Percentiles rank a stretch among this genome's conserved stretches.
Conservation (phyloP, 2,329 filamentous ascomycete genomes). For the Volutella citrinella region DNA sequence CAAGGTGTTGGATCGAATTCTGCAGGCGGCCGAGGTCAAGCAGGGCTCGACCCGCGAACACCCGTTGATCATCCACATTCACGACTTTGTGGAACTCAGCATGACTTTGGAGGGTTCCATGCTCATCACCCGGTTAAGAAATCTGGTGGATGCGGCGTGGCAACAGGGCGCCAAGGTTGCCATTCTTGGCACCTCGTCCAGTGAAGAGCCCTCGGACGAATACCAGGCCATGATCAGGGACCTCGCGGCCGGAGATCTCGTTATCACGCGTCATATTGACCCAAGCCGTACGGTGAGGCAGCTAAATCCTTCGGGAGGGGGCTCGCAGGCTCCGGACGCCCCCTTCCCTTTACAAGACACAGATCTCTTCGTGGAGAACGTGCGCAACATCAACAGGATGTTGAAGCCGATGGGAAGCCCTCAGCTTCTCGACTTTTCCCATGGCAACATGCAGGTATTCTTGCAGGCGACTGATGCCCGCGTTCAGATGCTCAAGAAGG, state of each 20-base stretch:
- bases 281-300: slow-evolving; percentile 23
- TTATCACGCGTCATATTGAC: slow-evolving; percentile 33
- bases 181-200: slow-evolving; percentile 74
- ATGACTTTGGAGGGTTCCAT: slow-evolving; percentile 65
- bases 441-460: slow-evolving; percentile 22
- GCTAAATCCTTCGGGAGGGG: slow-evolving; percentile 22
- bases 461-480: slow-evolving; percentile 24
- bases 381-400: slow-evolving; percentile 47
- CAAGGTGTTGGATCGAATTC: slow-evolving; percentile 54
- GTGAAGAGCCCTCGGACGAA: slow-evolving; percentile 44
- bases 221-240: slow-evolving; percentile 39
- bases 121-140: slow-evolving; percentile 68
- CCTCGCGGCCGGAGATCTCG: slow-evolving; percentile 40
- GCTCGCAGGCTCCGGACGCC: slow-evolving; percentile 14
- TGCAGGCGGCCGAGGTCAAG: slow-evolving; percentile 43
- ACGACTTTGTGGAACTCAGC: slow-evolving; percentile 77
- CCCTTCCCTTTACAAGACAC: slow-evolving; percentile 29
- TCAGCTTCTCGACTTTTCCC: slow-evolving; percentile 20
- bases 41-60: slow-evolving; percentile 30
- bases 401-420: slow-evolving; percentile 33
- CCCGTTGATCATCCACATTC: slow-evolving; percentile 70
- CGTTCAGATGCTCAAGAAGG: slow-evolving; percentile 30
- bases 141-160: slow-evolving; percentile 69
- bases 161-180: slow-evolving; percentile 68
- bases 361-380: slow-evolving; percentile 44